These are phyloP conservation scores for Tulasnella sp. DNA, from an alignment of 768 basidiomycete species.

Conservation along the genomic window DNA sequence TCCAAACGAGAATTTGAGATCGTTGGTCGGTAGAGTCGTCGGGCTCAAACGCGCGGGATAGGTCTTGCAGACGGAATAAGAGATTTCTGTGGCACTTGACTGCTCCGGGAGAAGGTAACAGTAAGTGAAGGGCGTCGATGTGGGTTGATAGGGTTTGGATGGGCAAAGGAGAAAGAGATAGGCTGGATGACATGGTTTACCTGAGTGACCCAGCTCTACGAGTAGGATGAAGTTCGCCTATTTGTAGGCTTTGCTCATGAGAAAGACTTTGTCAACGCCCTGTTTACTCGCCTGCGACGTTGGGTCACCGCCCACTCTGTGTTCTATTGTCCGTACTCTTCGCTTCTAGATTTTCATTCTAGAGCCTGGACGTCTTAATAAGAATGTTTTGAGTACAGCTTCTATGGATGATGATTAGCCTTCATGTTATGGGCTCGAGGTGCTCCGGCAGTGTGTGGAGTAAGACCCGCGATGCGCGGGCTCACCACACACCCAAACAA, in stretches of 20 bases:
- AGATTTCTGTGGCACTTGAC: neutral
- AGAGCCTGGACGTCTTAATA: neutral
- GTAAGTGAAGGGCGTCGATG: neutral
- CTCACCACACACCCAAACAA: neutral
- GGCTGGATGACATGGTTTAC: neutral
- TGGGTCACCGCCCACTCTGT: neutral
- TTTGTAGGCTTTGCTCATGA: neutral
- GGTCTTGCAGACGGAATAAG: neutral
- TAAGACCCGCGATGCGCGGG: too few species aligned
- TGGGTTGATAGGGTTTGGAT: neutral
- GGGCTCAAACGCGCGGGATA: neutral
- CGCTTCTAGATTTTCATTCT: neutral
- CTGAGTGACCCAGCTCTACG: neutral
- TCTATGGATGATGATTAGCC: neutral
- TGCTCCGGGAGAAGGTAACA: neutral
- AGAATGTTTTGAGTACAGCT: neutral
- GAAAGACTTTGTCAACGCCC: neutral
- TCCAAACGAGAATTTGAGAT: neutral
- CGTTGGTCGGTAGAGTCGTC: neutral
- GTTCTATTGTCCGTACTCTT: neutral
- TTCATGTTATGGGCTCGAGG: neutral
- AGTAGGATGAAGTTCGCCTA: neutral
- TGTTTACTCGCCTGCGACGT: neutral
- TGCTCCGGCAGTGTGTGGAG: too few species aligned
- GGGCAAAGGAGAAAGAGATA: neutral